Conservation (phyloP, 495 filamentous ascomycete genomes). For the Chaetomidium leptoderma region DNA sequence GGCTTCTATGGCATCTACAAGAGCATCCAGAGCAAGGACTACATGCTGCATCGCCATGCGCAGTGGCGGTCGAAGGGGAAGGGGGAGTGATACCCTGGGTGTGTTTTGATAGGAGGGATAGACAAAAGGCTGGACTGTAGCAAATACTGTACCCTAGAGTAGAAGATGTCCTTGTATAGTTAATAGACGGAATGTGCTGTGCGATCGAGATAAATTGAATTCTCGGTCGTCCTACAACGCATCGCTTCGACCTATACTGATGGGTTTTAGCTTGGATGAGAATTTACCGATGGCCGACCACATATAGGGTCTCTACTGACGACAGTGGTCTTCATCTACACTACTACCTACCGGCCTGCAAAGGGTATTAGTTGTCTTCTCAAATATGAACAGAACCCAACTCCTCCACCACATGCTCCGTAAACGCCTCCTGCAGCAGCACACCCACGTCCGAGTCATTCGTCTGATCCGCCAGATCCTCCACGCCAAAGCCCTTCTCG, state of each 20-base stretch:
- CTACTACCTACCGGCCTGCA: too few relatives aligned
- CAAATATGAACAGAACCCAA: conserved; percentile 12
- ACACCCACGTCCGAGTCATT: conserved; percentile 25
- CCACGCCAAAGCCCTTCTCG: conserved; percentile 29
- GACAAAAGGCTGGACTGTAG: not conserved
- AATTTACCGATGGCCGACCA: too few relatives aligned
- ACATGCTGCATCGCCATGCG: conserved; percentile 49
- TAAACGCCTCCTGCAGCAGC: conserved; percentile 30
- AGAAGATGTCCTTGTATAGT: not conserved
- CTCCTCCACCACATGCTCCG: conserved; percentile 29
- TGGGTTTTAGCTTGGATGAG: too few relatives aligned
- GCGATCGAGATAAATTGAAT: not conserved
- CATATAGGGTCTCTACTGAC: not conserved
- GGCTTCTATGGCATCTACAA: conserved; percentile 54
- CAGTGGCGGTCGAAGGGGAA: conserved; percentile 52
- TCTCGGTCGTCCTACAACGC: not conserved
- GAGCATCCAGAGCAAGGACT: conserved; percentile 53
- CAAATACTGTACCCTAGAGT: not conserved
- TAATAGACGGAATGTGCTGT: not conserved
- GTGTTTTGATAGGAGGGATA: not conserved
- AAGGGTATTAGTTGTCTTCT: too few relatives aligned
- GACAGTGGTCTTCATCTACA: too few relatives aligned
- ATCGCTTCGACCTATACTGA: not conserved
- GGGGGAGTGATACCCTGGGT: conserved; percentile 14
- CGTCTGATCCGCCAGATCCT: conserved; percentile 24